These are phyloP conservation scores for Meredithiella fracta DNA, from an alignment of 2,329 filamentous ascomycete species.

Conservation along the genomic window DNA sequence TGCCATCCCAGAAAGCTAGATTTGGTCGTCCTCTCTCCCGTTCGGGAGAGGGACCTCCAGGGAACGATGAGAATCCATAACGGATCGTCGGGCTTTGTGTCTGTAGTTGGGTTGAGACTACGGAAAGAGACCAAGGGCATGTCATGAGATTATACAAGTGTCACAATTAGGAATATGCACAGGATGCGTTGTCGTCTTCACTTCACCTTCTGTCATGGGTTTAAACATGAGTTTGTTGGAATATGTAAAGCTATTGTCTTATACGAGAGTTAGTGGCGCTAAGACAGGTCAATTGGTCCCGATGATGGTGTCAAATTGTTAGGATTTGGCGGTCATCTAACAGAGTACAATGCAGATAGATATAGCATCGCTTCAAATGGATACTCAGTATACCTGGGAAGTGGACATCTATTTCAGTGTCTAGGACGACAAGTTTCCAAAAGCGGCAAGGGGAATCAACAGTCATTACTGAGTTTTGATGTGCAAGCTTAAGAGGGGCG, in stretches of 20 bases:
- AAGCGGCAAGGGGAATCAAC: too few species aligned
- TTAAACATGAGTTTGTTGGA: background rate
- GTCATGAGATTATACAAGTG: background rate
- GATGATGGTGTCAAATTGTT: background rate
- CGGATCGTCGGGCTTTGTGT: background rate
- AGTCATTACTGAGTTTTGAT: too few species aligned
- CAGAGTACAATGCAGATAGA: too few species aligned
- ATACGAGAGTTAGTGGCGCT: background rate
- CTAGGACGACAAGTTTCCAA: too few species aligned
- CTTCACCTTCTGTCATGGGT: background rate
- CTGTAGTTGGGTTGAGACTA: too few species aligned
- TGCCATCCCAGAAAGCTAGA: too few species aligned
- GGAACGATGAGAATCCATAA: background rate
- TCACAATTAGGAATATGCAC: background rate
- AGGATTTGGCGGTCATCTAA: background rate
- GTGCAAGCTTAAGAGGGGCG: background rate
- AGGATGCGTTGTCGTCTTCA: background rate
- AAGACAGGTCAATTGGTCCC: background rate
- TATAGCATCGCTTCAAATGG: too few species aligned
- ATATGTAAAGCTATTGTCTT: background rate
- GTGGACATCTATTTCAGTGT: too few species aligned
- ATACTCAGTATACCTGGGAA: too few species aligned
- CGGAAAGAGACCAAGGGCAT: too few species aligned
- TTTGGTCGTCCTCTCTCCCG: too few species aligned
- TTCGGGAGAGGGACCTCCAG: background rate